These are phyloP conservation scores for Pterocarpus santalinus DNA, from an alignment of 306 rosid species.

Conservation along the genomic window DNA sequence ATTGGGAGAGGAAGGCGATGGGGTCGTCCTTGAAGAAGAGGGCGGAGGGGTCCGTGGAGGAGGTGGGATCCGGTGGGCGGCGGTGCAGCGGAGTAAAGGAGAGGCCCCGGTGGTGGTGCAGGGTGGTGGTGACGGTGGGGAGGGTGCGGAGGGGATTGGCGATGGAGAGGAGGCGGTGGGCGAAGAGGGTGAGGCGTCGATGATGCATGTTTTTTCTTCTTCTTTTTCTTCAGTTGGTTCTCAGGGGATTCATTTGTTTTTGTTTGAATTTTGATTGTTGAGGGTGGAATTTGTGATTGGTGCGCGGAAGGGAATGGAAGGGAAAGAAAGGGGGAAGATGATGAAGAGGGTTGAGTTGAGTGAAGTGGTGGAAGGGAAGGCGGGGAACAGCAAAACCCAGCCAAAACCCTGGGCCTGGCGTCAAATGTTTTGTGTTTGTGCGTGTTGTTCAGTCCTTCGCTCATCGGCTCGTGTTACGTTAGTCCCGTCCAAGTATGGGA, in stretches of 20 bases:
- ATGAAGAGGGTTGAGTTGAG: too few relatives aligned
- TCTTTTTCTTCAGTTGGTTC: conserved; percentile 8
- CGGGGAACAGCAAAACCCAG: too few relatives aligned
- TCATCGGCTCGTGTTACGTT: too few relatives aligned
- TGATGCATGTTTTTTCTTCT: conserved; percentile 49
- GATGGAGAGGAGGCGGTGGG: conserved; percentile 51
- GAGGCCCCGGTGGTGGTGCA: conserved; percentile 34
- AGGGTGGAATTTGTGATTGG: too few relatives aligned
- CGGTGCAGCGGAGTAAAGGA: conserved; percentile 58
- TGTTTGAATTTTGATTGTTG: too few relatives aligned
- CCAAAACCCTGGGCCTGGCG: too few relatives aligned
- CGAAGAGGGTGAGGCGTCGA: conserved; percentile 64
- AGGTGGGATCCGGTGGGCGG: conserved; percentile 61
- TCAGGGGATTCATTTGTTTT: conserved; percentile 48
- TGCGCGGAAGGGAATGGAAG: too few relatives aligned
- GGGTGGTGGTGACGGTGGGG: conserved; percentile 36
- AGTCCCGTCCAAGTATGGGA: too few relatives aligned
- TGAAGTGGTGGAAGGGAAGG: too few relatives aligned
- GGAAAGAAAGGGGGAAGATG: too few relatives aligned
- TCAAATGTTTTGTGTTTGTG: too few relatives aligned
- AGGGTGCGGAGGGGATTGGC: conserved; percentile 36
- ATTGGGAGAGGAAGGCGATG: conserved; percentile 68
- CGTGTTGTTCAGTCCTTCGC: too few relatives aligned
- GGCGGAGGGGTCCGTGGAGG: conserved; percentile 60
- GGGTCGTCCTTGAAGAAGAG: conserved; percentile 79